Base-by-base conservation (phyloP, 2,329 filamentous ascomycete genomes). In the Cladosporium velox region DNA sequence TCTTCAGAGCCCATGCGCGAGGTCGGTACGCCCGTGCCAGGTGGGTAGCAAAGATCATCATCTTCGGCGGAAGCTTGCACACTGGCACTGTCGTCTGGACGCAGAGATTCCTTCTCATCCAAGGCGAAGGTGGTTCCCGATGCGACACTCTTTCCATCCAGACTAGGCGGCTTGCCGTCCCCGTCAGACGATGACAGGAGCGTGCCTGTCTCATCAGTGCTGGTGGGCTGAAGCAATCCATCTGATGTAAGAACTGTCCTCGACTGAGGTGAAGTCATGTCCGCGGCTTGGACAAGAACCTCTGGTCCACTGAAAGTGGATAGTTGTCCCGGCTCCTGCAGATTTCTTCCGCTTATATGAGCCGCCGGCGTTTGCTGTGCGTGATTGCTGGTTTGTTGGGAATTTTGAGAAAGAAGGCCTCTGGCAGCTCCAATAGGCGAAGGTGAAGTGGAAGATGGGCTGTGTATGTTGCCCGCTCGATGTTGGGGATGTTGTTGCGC, bases 111-210 rank as follows among this genome's bases (percentile, higher is more conserved):
- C 77, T 97, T 97, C 79, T 98, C 94, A 74, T 98, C 94, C 75
- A 97, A 83, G n/a, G 92, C 93, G 79, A 97, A 97, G 0, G 94
- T 97, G 4, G 92, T 96, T 18, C 92, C 92, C 30, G 94, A 98
- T 4, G 92, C 92, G 72, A 96, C 91, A 77, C 93, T 97, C 81
- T 97, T 97, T 59, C 91, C 93, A 77, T 97, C 94, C 49, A 97
- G 84, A 75, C 93, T 97, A 41, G 92, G 90, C 61, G 92, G 91
- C 79, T 97, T 97, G 2, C 59, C 64, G 30, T 65, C 64, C 7
- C 64, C 64, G 44, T 65, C 64, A 41, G 55, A 65, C 7, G 55
- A 65, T 1, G 64, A 65, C 14, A 59, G 35, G 7, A 54, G 55
- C 34, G 64, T 65, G 26, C 63, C 57, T 32, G 41, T 57, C 26